Evolutionary conservation across 2,329 filamentous ascomycete genomes (phyloP).

Genomic region (Cercospora beticola): DNA sequence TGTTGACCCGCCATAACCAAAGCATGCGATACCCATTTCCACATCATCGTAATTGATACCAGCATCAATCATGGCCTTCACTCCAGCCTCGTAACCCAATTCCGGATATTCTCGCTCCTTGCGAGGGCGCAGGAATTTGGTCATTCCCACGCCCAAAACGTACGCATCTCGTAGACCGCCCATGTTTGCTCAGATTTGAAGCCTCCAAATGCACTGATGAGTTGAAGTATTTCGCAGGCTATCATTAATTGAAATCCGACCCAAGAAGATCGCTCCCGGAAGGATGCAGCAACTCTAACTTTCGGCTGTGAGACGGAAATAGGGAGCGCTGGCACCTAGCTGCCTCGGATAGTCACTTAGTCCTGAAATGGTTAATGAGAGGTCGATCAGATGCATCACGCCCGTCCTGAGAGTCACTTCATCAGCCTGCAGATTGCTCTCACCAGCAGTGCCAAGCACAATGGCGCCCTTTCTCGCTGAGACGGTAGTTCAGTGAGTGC

Average conservation of each 20-base stretch:
- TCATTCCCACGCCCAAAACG: conserved; percentile 96
- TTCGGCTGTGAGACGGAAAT: neutral
- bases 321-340: neutral
- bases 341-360: neutral
- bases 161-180: conserved; percentile 49
- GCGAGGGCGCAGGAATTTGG: conserved; percentile 91
- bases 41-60: conserved; percentile 96
- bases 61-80: conserved; percentile 79
- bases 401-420: too few species aligned
- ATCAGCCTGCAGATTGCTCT: too few species aligned
- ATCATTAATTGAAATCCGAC: neutral
- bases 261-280: neutral
- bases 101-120: conserved; percentile 47
- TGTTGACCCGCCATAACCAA: conserved; percentile 94
- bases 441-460: too few species aligned
- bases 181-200: neutral
- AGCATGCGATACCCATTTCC: conserved; percentile 90
- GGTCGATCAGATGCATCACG: neutral
- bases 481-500: too few species aligned
- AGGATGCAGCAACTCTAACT: neutral
- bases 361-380: neutral
- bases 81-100: conserved; percentile 85
- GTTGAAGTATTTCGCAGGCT: neutral
- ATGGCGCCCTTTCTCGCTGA: too few species aligned
- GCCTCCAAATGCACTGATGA: neutral